phyloP scores from a whole-genome alignment of 768 basidiomycete genomes.

The Lactifluus subvellereus region DNA sequence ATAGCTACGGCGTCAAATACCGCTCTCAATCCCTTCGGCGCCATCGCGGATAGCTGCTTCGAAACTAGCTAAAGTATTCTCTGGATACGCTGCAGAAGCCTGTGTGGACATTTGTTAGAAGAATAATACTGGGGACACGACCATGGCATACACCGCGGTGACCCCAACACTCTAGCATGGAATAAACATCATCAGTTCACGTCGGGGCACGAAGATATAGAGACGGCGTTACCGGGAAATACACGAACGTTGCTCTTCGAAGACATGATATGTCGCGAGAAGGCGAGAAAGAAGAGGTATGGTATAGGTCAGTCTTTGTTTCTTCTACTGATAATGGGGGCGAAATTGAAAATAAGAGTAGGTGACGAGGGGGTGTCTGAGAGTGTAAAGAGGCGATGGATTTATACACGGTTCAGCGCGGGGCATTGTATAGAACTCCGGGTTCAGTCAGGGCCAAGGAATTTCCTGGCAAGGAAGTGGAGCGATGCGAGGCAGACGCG shows the following conservation, averaged over 20 bases:
- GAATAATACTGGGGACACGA: conserved; percentile 9
- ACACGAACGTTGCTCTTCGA: conserved; percentile 23
- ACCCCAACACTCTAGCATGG: conserved; percentile 66
- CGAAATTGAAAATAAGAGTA: background rate
- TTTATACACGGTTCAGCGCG: conserved; percentile 2
- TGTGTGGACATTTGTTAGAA: conserved; percentile 29
- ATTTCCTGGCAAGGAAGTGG: background rate
- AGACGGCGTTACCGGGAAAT: conserved; percentile 18
- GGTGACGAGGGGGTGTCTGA: background rate
- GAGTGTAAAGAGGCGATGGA: background rate
- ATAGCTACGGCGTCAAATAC: conserved; percentile 48
- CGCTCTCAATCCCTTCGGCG: conserved; percentile 95
- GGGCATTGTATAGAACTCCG: background rate
- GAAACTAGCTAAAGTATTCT: conserved; percentile 95
- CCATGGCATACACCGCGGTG: conserved; percentile 53
- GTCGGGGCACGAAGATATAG: background rate
- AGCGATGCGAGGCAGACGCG: background rate
- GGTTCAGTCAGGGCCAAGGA: background rate
- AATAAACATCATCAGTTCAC: background rate
- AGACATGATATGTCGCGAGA: conserved; percentile 12
- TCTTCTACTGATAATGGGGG: background rate
- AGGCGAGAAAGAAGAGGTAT: background rate
- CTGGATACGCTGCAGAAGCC: conserved; percentile 84
- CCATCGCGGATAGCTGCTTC: conserved; percentile 93
- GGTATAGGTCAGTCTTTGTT: background rate